Percentiles rank a stretch among this genome's conserved stretches.
Conservation (phyloP, 805 yeast species). For the Metschnikowia orientalis region DNA sequence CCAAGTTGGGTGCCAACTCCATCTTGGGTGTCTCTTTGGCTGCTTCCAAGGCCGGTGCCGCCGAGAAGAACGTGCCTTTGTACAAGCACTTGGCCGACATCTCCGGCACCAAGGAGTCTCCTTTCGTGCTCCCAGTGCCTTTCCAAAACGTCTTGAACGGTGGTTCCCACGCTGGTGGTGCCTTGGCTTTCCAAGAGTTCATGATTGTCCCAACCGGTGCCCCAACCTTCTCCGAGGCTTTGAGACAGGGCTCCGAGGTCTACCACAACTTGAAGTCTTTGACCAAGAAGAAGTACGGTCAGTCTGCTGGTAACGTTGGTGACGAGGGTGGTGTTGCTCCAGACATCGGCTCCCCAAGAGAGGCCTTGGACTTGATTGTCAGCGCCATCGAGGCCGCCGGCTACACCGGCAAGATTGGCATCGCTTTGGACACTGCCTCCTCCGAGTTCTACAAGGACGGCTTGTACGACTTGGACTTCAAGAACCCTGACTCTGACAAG, state of each 20-base stretch:
- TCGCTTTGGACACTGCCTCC: conserved; percentile 95
- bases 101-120: conserved; percentile 65
- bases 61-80: conserved; percentile 88
- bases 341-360: conserved; percentile 89
- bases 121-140: conserved; percentile 97
- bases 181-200: conserved; percentile 98
- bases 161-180: conserved; percentile 99
- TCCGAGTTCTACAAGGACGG: conserved; percentile 97
- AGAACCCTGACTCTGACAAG: conserved; percentile 89
- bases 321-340: conserved; percentile 99
- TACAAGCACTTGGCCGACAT: conserved; percentile 86
- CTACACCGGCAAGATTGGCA: conserved; percentile 86
- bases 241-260: conserved; percentile 96
- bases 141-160: conserved; percentile 99
- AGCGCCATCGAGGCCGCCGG: conserved; percentile 91
- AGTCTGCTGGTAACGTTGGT: conserved; percentile 99
- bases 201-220: conserved; percentile 98
- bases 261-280: conserved; percentile 93
- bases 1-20: conserved; percentile 98
- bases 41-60: conserved; percentile 97
- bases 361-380: conserved; percentile 92
- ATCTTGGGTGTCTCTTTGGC: conserved; percentile 97
- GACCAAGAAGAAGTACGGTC: conserved; percentile 94
- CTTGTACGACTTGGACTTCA: conserved; percentile 96
- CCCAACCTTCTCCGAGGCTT: conserved; percentile 85